Conservation (phyloP, 1,284 basidiomycete species). For the Malassezia yamatoensis region DNA sequence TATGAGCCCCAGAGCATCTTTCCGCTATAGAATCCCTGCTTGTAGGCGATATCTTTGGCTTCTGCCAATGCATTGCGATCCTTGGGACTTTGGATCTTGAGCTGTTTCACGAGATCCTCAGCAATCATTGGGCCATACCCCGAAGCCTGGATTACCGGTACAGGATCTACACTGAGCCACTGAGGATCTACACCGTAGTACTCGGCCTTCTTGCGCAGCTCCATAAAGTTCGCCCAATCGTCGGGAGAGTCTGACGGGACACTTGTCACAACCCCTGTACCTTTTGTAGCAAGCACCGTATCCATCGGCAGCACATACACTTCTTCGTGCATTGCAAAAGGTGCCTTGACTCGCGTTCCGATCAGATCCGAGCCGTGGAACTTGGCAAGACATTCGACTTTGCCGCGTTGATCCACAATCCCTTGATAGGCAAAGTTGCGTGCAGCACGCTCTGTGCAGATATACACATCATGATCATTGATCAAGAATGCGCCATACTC, state of each 20-base stretch:
- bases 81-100: slow-evolving; percentile 93
- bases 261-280: slow-evolving; percentile 95
- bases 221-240: slow-evolving; percentile 80
- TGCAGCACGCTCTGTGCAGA: slow-evolving; percentile 80
- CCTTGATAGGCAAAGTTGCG: slow-evolving; percentile 96
- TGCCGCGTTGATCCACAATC: slow-evolving; percentile 54
- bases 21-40: slow-evolving; percentile 93
- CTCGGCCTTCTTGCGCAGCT: slow-evolving; percentile 91
- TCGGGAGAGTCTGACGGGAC: slow-evolving; percentile 98
- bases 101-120: slow-evolving; percentile 69
- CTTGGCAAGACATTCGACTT: slow-evolving; percentile 32
- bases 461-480: slow-evolving; percentile 65
- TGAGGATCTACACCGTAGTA: slow-evolving; percentile 88
- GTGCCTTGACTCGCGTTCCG: slow-evolving; percentile 83
- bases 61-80: slow-evolving; percentile 72
- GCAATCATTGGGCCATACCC: slow-evolving; percentile 87
- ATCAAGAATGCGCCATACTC: slow-evolving; percentile 75
- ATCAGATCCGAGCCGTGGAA: slow-evolving; percentile 62
- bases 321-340: slow-evolving; percentile 69
- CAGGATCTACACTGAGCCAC: slow-evolving; percentile 76
- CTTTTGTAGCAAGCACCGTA: slow-evolving; percentile 86
- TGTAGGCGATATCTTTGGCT: slow-evolving; percentile 95
- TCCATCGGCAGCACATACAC: slow-evolving; percentile 98
- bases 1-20: slow-evolving; percentile 80
- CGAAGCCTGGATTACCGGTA: slow-evolving; percentile 78